Base-by-base conservation (phyloP, 2,329 filamentous ascomycete genomes). In the Pseudocercospora fuligena region DNA sequence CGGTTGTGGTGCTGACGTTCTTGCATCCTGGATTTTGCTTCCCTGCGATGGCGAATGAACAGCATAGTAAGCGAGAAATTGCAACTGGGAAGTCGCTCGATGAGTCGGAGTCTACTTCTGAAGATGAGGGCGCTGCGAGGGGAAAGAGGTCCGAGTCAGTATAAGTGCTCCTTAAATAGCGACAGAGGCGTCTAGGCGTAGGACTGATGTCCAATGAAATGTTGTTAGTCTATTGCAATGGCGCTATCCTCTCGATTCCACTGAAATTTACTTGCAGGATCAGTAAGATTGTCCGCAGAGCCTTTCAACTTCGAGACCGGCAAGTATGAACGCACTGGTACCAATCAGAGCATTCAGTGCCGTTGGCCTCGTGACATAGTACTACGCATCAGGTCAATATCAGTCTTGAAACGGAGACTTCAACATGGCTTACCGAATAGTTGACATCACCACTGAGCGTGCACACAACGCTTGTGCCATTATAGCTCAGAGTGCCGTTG, bases 391-490 rank as follows among this genome's bases (percentile, higher is more conserved):
- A 5, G 31, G 21, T 61, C 59, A 49, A 23, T 40, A 16, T 36
- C 47, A 7, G 19, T 23, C 36, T 40, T 12, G 46, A 16, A n/a
- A n/a, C 16, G 1, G 2, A 16, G 6, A 8, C n/a, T 43, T 0
- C 4, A 21, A 2, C 21, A 33, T 1, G 40, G 72, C 78, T 76
- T 71, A 85, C 84, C 75, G 85, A 80, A 69, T 85, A 87, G 8
- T 79, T 80, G 2, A 81, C 85, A 68, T 83, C 79, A 11, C 81
- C 81, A 69, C 79, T 81, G 68, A 87, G 70, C 60, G 82, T 85
- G 54, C 85, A 84, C 9, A 87, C 85, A 0, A 82, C 82, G 69
- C 85, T 82, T 19, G 78, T 80, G 19, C 79, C 77, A 51, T 82
- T 80, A 56, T 75, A 76, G 2, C 74, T 75, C 65, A 79, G 49